Evolutionary conservation across 169 alveolate species (phyloP).

Genomic region (Plasmodium coatneyi): DNA sequence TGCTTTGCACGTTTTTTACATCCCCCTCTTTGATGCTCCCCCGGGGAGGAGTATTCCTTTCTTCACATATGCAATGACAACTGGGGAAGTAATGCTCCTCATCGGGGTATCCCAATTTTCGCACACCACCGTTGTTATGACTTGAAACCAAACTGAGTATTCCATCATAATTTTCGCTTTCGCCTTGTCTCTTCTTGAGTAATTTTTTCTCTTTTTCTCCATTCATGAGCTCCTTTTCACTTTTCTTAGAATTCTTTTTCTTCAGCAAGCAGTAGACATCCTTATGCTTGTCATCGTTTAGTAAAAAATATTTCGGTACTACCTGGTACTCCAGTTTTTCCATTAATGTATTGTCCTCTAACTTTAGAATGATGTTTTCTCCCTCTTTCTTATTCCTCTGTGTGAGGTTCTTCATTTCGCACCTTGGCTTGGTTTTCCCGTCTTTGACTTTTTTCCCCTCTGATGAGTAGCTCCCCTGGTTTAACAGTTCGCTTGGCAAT

Average conservation of each 20-base stretch:
- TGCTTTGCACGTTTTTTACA: not conserved
- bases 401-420: not conserved
- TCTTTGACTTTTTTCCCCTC: not conserved
- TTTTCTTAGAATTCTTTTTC: not conserved
- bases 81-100: not conserved
- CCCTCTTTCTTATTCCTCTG: not conserved
- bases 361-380: not conserved
- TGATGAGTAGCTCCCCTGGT: not conserved
- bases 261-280: slow-evolving; percentile 4
- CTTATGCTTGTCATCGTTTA: slow-evolving; percentile 15
- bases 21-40: slow-evolving; percentile 3
- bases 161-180: not conserved
- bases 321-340: slow-evolving; percentile 7
- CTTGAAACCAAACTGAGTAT: not conserved
- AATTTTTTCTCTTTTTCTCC: not conserved
- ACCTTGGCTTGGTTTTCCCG: not conserved
- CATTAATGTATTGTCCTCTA: not conserved
- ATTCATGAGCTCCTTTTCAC: not conserved
- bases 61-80: not conserved
- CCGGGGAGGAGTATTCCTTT: not conserved
- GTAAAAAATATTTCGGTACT: slow-evolving; percentile 20
- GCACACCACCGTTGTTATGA: not conserved
- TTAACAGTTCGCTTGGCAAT: not conserved
- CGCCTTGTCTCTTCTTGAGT: not conserved
- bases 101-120: not conserved